phyloP scores from a whole-genome alignment of 2,329 filamentous ascomycete species.

The Juglanconis sp. region DNA sequence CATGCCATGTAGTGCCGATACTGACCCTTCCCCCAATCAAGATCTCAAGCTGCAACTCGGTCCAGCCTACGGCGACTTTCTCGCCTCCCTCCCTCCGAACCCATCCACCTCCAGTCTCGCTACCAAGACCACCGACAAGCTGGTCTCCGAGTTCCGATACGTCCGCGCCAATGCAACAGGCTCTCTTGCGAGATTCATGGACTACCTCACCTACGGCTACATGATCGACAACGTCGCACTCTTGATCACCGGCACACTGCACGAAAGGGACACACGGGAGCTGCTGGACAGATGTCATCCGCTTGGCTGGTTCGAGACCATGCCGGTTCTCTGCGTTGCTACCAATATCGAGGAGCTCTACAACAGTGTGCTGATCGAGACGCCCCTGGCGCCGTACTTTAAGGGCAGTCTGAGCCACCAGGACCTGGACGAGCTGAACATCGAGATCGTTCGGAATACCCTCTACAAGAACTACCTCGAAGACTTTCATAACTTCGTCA shows the following conservation, averaged over 20 bases:
- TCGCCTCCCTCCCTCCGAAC: constrained; percentile 88
- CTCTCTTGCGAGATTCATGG: constrained; percentile 90
- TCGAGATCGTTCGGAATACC: constrained; percentile 97
- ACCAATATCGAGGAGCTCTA: constrained; percentile 99
- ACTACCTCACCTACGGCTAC: constrained; percentile 97
- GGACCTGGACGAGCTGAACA: constrained; percentile 97
- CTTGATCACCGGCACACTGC: constrained; percentile 93
- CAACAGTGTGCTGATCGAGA: constrained; percentile 96
- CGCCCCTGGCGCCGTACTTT: constrained; percentile 92
- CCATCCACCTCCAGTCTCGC: constrained; percentile 94
- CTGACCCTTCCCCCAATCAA: constrained; percentile 18
- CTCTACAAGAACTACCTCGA: constrained; percentile 99
- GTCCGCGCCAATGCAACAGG: constrained; percentile 91
- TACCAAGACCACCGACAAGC: constrained; percentile 93
- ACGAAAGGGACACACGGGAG: constrained; percentile 95
- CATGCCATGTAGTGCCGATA: neutral
- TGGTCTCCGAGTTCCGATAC: constrained; percentile 96
- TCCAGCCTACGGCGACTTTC: constrained; percentile 95
- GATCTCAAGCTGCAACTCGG: constrained; percentile 97
- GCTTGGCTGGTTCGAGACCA: constrained; percentile 97
- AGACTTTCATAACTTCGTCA: constrained; percentile 94
- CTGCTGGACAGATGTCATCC: constrained; percentile 94
- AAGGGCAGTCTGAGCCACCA: constrained; percentile 95
- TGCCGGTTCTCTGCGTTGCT: constrained; percentile 95
- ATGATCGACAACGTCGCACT: constrained; percentile 99